phyloP scores from a whole-genome alignment of 257 asterid genomes.

The Datura wrightii region DNA sequence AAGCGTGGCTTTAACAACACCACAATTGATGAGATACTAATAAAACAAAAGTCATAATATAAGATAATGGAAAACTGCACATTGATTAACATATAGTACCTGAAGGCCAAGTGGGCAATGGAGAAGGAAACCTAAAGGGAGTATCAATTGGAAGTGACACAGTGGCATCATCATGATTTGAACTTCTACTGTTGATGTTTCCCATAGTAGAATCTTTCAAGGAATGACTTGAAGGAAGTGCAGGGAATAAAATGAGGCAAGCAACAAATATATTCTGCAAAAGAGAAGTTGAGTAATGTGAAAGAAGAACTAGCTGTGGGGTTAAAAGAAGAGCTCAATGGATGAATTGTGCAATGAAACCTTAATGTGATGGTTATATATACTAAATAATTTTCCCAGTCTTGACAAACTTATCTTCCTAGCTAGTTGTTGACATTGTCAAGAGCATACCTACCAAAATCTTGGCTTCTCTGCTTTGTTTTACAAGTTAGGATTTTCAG shows the following conservation, averaged over 20 bases:
- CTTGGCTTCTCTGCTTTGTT: neutral
- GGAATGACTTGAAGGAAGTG: constrained; percentile 36
- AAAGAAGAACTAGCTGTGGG: neutral
- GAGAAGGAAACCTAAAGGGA: constrained; percentile 66
- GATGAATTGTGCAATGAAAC: constrained; percentile 34
- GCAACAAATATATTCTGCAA: constrained; percentile 44
- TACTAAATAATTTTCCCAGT: neutral
- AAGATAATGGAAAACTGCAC: neutral
- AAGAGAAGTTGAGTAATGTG: constrained; percentile 20
- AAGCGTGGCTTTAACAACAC: neutral
- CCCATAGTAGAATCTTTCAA: constrained; percentile 46
- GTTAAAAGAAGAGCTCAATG: neutral
- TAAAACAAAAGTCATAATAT: neutral
- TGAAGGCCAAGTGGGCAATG: constrained; percentile 76
- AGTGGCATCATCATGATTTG: neutral
- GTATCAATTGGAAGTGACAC: constrained; percentile 57
- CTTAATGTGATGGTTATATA: constrained; percentile 7
- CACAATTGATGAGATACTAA: neutral
- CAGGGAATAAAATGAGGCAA: constrained; percentile 35
- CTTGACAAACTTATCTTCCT: constrained; percentile 22
- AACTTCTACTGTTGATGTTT: constrained; percentile 43
- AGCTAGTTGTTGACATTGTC: constrained; percentile 19
- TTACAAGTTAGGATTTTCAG: neutral
- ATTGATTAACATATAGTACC: constrained; percentile 44
- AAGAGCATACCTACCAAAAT: neutral